Conservation (phyloP, 176 grass and related monocot genomes). For the Bothriochloa decipiens region DNA sequence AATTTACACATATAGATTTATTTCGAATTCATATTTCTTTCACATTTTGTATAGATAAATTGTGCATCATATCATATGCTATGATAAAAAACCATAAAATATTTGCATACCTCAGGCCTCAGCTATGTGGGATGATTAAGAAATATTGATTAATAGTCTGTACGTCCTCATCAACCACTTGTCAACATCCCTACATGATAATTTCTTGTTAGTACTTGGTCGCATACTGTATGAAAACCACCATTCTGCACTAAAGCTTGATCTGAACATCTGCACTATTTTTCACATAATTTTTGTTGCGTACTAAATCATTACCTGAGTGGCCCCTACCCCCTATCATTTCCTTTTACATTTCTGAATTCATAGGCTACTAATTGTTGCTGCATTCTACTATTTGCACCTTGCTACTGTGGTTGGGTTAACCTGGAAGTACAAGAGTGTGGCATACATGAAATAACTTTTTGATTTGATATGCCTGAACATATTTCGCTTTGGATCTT, state of each 20-base stretch:
- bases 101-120: background rate
- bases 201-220: background rate
- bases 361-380: background rate
- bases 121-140: slow-evolving; percentile 4
- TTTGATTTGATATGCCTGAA: background rate
- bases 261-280: background rate
- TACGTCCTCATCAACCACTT: background rate
- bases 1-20: background rate
- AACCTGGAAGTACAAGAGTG: background rate
- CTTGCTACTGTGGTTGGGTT: slow-evolving; percentile 30
- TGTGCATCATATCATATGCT: background rate
- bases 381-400: background rate
- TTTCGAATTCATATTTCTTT: background rate
- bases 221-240: background rate
- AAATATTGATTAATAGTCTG: background rate
- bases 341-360: background rate
- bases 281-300: background rate
- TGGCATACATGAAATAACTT: background rate
- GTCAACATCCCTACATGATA: background rate
- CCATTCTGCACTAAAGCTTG: background rate
- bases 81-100: background rate
- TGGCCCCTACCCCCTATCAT: background rate
- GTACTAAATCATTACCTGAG: background rate
- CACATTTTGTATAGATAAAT: background rate
- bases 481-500: background rate